Evolutionary conservation across 257 asterid genomes (phyloP).

Genomic region (Anisodus acutangulus): DNA sequence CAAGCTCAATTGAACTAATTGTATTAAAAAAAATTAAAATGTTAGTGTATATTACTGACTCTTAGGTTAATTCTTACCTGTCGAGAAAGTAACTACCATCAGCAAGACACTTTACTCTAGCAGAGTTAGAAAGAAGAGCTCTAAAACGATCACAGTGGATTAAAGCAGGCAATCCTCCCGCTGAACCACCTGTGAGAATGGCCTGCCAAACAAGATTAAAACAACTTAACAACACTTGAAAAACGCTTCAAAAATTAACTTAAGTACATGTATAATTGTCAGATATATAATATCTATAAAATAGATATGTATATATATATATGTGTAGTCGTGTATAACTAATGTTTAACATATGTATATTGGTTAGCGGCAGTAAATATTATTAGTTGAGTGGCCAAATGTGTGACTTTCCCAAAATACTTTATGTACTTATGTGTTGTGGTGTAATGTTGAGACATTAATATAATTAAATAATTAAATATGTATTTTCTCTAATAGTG

Average conservation of each 20-base stretch:
- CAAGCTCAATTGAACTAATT: background rate
- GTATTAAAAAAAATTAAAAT: background rate
- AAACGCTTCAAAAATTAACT: no score
- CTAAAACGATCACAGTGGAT: conserved; percentile 56
- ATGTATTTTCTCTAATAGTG: no score
- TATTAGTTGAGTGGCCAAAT: background rate
- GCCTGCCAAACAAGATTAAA: conserved; percentile 59
- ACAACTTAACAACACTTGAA: conserved; percentile 35
- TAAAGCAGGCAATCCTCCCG: conserved; percentile 64
- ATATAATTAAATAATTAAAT: background rate
- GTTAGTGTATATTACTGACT: background rate
- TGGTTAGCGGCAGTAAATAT: background rate
- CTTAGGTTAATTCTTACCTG: conserved; percentile 22
- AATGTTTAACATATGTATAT: background rate
- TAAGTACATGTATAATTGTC: no score
- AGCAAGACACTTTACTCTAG: conserved; percentile 35
- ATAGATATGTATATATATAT: no score
- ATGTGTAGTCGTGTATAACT: background rate
- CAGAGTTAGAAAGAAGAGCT: conserved; percentile 12
- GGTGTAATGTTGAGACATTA: background rate
- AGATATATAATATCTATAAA: no score
- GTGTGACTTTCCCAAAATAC: conserved; percentile 35
- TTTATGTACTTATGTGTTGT: conserved; percentile 34
- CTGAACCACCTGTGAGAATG: conserved; percentile 65
- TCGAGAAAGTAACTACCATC: conserved; percentile 31